Evolutionary conservation across 2,329 filamentous ascomycete genomes (phyloP), one percentile per base, ranked within the genome.

Genomic region (Drechslera avenae): DNA sequence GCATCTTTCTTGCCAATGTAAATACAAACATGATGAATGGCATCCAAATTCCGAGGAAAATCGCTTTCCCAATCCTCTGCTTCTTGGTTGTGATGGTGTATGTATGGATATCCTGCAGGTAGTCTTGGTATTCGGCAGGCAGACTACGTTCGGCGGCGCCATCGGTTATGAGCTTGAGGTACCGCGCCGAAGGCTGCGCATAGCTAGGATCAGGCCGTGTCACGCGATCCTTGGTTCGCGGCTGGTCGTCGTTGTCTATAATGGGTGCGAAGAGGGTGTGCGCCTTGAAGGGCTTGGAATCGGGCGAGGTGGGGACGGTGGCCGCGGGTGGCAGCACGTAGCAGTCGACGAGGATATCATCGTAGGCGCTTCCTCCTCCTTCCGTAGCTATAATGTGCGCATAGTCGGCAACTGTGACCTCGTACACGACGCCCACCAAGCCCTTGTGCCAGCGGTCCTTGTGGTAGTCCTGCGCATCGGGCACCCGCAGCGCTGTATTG

Each of bases 401-500:
- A 70, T 90, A 99, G 76, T 99, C 94, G 35, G 82, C 74, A 14
- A 81, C 77, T 1, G 91, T 96, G 23, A 97, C 90, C 76, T 97
- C 92, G 76, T 99, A 99, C 3, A 97, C 94, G 13, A 96, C 91
- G 18, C 94, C 94, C 33, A 97, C 84, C 2, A 99, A 81, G 4
- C 90, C 90, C 66, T 91, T 92, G 57, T 85, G 78, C 91, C 91
- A 96, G 46, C 76, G 77, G 45, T 82, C 77, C 63, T 84, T 83
- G 62, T 82, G 77, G 58, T 82, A 81, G 46, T 67, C 63, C 23
- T 42, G 39, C 3, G 68, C 53, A 2, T 68, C 53, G 10, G 64
- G 50, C 1, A 42, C 80, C 39, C 87, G 83, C 44, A 81, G 80
- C 13, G 81, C 83, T 2, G 87, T 88, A 66, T 96, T 96, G 50